Evolutionary conservation across 2,329 filamentous ascomycete genomes (phyloP), one percentile per base, ranked within the genome.

Genomic region (Metarhizium humberi): DNA sequence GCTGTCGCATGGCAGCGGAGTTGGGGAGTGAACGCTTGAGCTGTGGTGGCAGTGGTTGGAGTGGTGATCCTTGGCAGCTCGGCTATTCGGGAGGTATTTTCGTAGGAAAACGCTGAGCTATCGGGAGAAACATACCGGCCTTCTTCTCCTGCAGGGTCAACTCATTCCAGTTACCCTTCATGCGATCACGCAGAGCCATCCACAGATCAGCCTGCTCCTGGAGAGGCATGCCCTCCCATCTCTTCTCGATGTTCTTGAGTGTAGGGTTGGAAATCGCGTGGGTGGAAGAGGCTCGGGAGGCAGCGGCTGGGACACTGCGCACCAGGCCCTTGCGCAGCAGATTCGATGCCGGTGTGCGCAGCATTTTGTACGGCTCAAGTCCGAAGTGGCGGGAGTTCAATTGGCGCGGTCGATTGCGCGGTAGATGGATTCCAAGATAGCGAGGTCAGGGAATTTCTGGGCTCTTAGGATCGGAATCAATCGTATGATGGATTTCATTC

Each of bases 121-220:
- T 51, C 43, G 58, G 55, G 58, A 52, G 57, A 7, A 45, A 57
- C 92, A 73, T 86, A 96, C 94, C 92, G 67, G 94, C 94, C 81
- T 95, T 97, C 89, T 99, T 96, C 84, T 99, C 94, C 76, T 94
- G 88, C 69, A 95, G 65, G 53, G 94, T 96, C 78, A 99, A 79
- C 71, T 97, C 90, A 70, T 87, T 84, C 94, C 94, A 99, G 80
- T 90, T 91, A 67, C 83, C 85, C 88, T 96, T 96, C 94, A 99
- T 99, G 71, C 94, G 88, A 78, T 99, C 94, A 75, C 94, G 85
- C 74, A 99, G 81, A 66, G 88, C 81, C 94, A 99, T 99, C 94
- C 94, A 99, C 67, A 99, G 80, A 72, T 99, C 94, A 64, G 94
- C 94, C 85, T 99, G 94, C 84, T 99, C 94, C 81, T 96, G 91